Base-by-base conservation (phyloP, 1,284 basidiomycete species). In the Coriolopsis trogii region DNA sequence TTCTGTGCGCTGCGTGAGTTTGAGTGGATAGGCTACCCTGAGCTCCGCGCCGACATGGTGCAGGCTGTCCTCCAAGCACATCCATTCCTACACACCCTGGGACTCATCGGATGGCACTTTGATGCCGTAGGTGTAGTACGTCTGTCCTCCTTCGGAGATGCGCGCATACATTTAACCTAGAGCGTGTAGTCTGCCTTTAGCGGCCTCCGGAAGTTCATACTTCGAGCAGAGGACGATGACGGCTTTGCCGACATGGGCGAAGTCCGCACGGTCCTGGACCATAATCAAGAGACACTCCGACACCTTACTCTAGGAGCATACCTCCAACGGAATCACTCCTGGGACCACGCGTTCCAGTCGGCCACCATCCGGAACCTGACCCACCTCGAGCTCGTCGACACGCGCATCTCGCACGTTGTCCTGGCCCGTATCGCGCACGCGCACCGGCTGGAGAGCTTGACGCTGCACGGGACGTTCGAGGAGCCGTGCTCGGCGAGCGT, bases 11-110 rank as follows among this genome's bases (percentile, higher is more conserved):
- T 86, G 8, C 65, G 71, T 24, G 81, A 85, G 53, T 84, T 86
- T 62, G 84, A 87, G 66, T 87, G 84, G 84, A 84, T 86, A 20
- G 84, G 84, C 4, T 86, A 85, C 60, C 84, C 83, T 1, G 84
- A 86, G 63, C 70, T 86, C 63, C 74, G 78, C 10, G 79, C 71
- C 8, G 82, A 85, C 44, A 81, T 83, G 74, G 82, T 87, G 0
- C 73, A 81, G 57, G 75, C 72, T 6, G 71, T 87, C 1, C 67
- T 82, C 5, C 63, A 71, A 3, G 78, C 73, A 33, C 83, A 85
- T 56, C 72, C 81, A 3, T 70, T 75, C 41, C 69, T 86, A 25
- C 73, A 74, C 18, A 72, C 76, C 4, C 72, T 87, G 5, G 84
- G 82, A n/a, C 73, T 84, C 26, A 81, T 85, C 46, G 82, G 83